phyloP scores from a whole-genome alignment of 2,329 filamentous ascomycete genomes.

The Aspergillus latus region DNA sequence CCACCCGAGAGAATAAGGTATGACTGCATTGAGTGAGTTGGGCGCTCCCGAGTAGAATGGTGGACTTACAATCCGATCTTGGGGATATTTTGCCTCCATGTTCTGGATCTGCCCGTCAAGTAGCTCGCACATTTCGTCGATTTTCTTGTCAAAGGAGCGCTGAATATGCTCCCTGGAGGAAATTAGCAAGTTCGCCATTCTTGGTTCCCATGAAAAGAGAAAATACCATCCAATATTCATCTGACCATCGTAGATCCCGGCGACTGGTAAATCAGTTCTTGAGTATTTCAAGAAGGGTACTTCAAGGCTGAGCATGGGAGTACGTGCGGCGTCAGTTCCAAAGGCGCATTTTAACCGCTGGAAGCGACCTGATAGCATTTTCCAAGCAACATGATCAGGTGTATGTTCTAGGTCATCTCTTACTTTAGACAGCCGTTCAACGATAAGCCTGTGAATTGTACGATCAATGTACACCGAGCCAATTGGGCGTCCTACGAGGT shows the following conservation, averaged over 20 bases:
- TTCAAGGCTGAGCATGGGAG: constrained; percentile 30
- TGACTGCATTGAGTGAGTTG: constrained; percentile 16
- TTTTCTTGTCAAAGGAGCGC: constrained; percentile 25
- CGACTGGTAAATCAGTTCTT: constrained; percentile 24
- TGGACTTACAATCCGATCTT: constrained; percentile 28
- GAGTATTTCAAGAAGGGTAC: constrained; percentile 27
- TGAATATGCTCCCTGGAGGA: constrained; percentile 21
- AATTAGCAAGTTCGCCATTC: background rate
- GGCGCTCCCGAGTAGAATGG: no score
- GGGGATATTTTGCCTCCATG: constrained; percentile 26
- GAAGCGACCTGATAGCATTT: constrained; percentile 34
- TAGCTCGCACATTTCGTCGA: constrained; percentile 31
- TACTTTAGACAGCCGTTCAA: constrained; percentile 23
- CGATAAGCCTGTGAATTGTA: constrained; percentile 28
- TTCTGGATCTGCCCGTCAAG: constrained; percentile 28
- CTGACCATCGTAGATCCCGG: constrained; percentile 29
- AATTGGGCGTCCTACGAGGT: constrained; percentile 30
- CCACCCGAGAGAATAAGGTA: constrained; percentile 37
- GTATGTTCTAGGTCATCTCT: constrained; percentile 19
- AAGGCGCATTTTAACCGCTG: constrained; percentile 36
- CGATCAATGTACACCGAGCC: constrained; percentile 40
- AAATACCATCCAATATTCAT: constrained; percentile 32
- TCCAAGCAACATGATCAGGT: constrained; percentile 26
- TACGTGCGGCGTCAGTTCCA: constrained; percentile 25
- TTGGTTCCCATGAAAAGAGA: background rate